phyloP scores from a whole-genome alignment of 192 early-diverging fungal species.

The Lobulomyces angularis region DNA sequence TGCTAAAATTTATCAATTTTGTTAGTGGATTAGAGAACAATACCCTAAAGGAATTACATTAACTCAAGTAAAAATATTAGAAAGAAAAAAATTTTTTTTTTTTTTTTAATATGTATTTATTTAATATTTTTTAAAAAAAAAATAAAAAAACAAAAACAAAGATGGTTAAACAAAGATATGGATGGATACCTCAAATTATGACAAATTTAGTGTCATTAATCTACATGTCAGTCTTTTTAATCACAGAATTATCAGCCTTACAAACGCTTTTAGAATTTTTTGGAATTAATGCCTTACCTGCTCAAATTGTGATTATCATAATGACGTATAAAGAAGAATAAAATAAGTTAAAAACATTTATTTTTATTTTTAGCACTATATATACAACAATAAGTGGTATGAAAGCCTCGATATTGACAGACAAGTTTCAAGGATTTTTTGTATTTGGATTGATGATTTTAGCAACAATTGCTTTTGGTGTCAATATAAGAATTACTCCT shows the following conservation, averaged over 20 bases:
- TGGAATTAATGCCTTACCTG: conserved; percentile 39
- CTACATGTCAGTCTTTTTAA: conserved; percentile 48
- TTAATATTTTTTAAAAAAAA: too few species aligned
- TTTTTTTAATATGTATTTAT: too few species aligned
- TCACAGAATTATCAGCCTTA: conserved; percentile 56
- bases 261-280: conserved; percentile 39
- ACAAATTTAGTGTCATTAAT: conserved; percentile 45
- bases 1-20: too few species aligned
- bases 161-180: conserved; percentile 51
- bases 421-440: conserved; percentile 44
- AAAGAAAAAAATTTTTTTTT: too few species aligned
- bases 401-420: conserved; percentile 53
- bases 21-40: too few species aligned
- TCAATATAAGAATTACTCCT: conserved; percentile 35
- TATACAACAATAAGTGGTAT: conserved; percentile 59
- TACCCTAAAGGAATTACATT: conserved; percentile 52
- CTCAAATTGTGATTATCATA: conserved; percentile 44
- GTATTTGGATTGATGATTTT: conserved; percentile 37
- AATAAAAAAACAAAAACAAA: too few species aligned
- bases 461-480: conserved; percentile 36
- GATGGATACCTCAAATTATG: conserved; percentile 40
- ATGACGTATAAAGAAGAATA: too few species aligned
- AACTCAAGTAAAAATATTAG: too few species aligned
- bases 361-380: conserved; percentile 48
- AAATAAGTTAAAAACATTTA: too few species aligned